Base-by-base conservation (phyloP, 1,139 yeast species). In the Pichia cactophila region DNA sequence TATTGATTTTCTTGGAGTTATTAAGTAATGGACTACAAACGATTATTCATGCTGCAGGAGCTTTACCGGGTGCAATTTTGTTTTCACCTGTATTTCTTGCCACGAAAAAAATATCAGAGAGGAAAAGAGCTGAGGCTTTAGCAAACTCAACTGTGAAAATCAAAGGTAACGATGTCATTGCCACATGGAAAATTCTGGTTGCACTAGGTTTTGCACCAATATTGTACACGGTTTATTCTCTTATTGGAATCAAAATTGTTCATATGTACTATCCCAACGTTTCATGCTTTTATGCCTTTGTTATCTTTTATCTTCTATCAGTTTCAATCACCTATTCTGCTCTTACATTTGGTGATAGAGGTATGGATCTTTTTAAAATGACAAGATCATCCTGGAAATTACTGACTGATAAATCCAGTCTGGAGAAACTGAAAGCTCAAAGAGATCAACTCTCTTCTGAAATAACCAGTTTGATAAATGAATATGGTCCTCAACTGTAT, bases 131-230 rank as follows among this genome's bases (percentile, higher is more conserved):
- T 50, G 79, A 81, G 52, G 98, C 97, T 0, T 72, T 92, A 49
- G 90, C 89, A n/a, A 83, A 78, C 8, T 88, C 97, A 0, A 77
- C 88, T 1, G 98, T 92, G 35, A 92, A 92, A 65, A 83, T 92
- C 55, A 80, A 81, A 60, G 98, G 96, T 28, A 83, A 83, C 52
- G 98, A 92, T 66, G 97, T 92, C 29, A 75, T 89, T 52, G 96
- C 97, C 1, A 89, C 97, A 1, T 89, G 98, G 98, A 92, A 92
- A 66, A 82, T 92, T 42, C 73, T 92, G 56, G 90, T 92, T 43
- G 82, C 92, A 37, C 77, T 92, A 79, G 95, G 92, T 8, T 71
- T 87, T 52, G 94, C 97, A 0, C 98, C 98, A 1, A 66, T 88
- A 38, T 71, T 92, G 37, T 92, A 90, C 69, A 78, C 82, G 43